Evolutionary conservation across 495 filamentous ascomycete genomes (phyloP), one percentile per base, ranked within the genome.

Genomic region (Symbiotaphrina buchneri): DNA sequence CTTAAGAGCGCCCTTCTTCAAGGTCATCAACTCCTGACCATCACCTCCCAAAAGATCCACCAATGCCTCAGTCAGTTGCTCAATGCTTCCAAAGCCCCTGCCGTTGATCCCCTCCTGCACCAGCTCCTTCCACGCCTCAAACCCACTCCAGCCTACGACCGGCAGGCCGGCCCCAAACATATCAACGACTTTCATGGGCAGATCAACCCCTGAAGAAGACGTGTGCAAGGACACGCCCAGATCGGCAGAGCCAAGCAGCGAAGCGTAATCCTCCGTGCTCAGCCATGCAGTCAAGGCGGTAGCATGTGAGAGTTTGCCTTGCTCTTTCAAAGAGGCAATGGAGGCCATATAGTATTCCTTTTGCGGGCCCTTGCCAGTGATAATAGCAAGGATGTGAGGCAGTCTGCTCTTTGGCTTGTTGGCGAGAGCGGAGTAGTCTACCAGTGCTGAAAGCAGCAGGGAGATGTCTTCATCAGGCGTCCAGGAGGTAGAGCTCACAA

Each of bases 181-280:
- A 43, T 99, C 87, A 4, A 99, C 84, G 5, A 99, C 84, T 53
- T 99, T 99, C 87, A 99, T 99, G 0, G 87, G 87, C 15, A 99
- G 53, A 53, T 99, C 87, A 0, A 99, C 80, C 2, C 87, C 87
- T 27, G 80, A 91, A 40, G 74, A 84, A 39, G 79, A 90, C 32
- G 66, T 90, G 49, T 99, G 87, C 29, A 99, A 57, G 41, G 78
- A 87, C 11, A 99, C 65, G 2, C 87, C 87, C 7, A 95, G 48
- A 35, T 94, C 87, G 11, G 87, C 85, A 26, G 72, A 74, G 18
- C 71, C 81, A n/a, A 99, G 61, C 8, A 95, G 61, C 3, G 51
- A 59, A 1, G 87, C 85, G 47, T 99, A 99, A 44, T 92, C 81
- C 18, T 61, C 53, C 5, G 76, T 69, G 21, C 62, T 71, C 5